Percentiles rank a stretch among this genome's conserved stretches.
These are phyloP conservation scores for Trypanosomatidae sp. DNA, from an alignment of 208 protist species.

Conservation along the genomic window DNA sequence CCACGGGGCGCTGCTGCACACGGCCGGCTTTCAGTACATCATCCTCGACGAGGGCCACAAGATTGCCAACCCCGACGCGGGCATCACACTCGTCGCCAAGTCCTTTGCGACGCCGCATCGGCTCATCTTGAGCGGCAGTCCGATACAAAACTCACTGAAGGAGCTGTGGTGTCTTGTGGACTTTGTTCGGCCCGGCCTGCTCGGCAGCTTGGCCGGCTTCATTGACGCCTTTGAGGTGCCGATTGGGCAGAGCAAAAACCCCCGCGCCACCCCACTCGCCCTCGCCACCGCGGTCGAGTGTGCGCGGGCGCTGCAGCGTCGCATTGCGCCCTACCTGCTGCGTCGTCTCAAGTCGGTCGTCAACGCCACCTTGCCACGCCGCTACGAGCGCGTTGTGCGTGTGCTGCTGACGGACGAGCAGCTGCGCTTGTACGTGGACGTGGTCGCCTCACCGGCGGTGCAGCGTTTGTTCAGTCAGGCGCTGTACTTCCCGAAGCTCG, in stretches of 20 bases:
- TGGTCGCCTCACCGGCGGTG: constrained; percentile 65
- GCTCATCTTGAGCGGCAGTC: constrained; percentile 93
- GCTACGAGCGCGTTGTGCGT: constrained; percentile 95
- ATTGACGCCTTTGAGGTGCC: constrained; percentile 68
- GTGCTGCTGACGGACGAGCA: constrained; percentile 91
- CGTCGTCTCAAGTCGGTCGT: constrained; percentile 94
- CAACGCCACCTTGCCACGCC: constrained; percentile 76
- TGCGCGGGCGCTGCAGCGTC: constrained; percentile 81
- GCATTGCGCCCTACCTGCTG: constrained; percentile 94
- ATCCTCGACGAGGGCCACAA: constrained; percentile 98
- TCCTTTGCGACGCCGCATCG: constrained; percentile 88
- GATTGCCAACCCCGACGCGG: constrained; percentile 92
- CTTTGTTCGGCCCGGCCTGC: constrained; percentile 95
- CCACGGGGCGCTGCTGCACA: constrained; percentile 39
- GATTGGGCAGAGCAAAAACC: constrained; percentile 85
- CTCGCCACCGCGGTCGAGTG: constrained; percentile 92
- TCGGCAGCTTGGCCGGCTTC: constrained; percentile 79
- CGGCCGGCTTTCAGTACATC: constrained; percentile 86
- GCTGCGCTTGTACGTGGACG: constrained; percentile 81
- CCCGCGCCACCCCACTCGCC: constrained; percentile 75
- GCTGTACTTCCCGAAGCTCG: constrained; percentile 9
- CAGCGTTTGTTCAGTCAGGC: constrained; percentile 36
- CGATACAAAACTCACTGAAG: constrained; percentile 97
- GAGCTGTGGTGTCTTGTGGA: constrained; percentile 99
- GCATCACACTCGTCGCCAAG: constrained; percentile 92